Conservation (phyloP, 2,329 filamentous ascomycete genomes). For the Venturia nashicola region DNA sequence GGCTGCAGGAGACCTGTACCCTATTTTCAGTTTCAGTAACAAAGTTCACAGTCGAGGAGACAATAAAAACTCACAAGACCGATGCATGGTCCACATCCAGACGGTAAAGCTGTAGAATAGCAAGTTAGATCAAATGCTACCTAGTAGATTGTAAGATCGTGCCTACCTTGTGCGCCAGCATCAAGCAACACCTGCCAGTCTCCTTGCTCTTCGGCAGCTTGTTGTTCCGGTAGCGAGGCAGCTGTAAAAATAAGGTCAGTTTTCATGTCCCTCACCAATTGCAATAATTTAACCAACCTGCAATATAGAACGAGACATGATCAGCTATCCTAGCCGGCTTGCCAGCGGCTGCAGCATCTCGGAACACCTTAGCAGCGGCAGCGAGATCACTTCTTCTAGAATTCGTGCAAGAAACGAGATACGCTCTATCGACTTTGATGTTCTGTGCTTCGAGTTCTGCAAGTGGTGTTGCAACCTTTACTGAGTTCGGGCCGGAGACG, state of each 20-base stretch:
- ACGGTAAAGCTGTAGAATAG: conserved; percentile 43
- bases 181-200: conserved; percentile 77
- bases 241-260: conserved; percentile 29
- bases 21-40: background rate
- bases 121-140: conserved; percentile 21
- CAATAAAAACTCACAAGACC: conserved; percentile 32
- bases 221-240: conserved; percentile 67
- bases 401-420: conserved; percentile 87
- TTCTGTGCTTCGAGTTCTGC: conserved; percentile 57
- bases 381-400: conserved; percentile 62
- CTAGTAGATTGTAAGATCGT: conserved; percentile 37
- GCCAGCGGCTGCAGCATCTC: conserved; percentile 53
- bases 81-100: conserved; percentile 77
- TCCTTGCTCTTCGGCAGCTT: conserved; percentile 62
- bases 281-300: conserved; percentile 21
- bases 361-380: conserved; percentile 75
- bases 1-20: conserved; percentile 67
- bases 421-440: conserved; percentile 73
- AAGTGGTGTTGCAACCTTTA: conserved; percentile 75
- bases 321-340: conserved; percentile 57
- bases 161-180: conserved; percentile 51
- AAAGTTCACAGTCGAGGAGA: background rate
- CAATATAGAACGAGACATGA: conserved; percentile 77
- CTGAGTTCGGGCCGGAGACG: conserved; percentile 78
- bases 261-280: background rate